Percentiles rank a stretch among this genome's conserved stretches.
Conservation (phyloP, 2,329 filamentous ascomycete genomes). For the Paecilomyces variotii region DNA sequence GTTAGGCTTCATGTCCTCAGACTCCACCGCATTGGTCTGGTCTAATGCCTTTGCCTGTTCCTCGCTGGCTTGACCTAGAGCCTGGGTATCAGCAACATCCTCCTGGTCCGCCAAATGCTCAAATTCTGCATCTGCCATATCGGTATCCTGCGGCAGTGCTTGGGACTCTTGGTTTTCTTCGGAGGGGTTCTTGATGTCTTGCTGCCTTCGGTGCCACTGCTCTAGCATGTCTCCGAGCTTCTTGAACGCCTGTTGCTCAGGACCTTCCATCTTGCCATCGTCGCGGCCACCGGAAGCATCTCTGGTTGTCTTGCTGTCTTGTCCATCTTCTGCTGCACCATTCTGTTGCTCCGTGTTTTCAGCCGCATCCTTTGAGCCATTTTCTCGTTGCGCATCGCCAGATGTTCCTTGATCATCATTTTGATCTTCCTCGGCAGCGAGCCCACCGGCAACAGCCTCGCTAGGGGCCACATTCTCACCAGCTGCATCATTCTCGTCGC, state of each 20-base stretch:
- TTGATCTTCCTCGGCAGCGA: conserved; percentile 32
- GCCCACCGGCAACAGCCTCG: conserved; percentile 32
- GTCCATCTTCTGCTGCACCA: conserved; percentile 33
- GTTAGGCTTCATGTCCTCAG: conserved; percentile 45
- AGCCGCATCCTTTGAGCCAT: conserved; percentile 37
- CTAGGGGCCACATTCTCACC: conserved; percentile 45
- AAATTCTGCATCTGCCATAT: conserved; percentile 75
- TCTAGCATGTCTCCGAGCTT: conserved; percentile 90
- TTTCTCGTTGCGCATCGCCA: conserved; percentile 34
- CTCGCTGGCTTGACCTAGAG: conserved; percentile 77
- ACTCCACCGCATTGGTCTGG: conserved; percentile 78
- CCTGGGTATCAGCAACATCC: conserved; percentile 76
- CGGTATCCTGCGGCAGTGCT: conserved; percentile 52
- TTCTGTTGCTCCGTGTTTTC: conserved; percentile 40
- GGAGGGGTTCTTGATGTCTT: conserved; percentile 62
- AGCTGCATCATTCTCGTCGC: conserved; percentile 44
- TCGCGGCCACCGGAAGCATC: conserved; percentile 29
- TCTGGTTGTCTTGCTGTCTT: conserved; percentile 28
- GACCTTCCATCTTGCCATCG: conserved; percentile 27
- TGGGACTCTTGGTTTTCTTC: conserved; percentile 48
- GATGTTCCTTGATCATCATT: conserved; percentile 40
- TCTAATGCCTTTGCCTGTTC: conserved; percentile 82
- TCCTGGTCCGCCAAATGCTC: conserved; percentile 86
- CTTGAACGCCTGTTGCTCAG: conserved; percentile 68
- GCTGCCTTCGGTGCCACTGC: conserved; percentile 82